phyloP scores from a whole-genome alignment of 805 yeast species.

The Candida namnaoensis region DNA sequence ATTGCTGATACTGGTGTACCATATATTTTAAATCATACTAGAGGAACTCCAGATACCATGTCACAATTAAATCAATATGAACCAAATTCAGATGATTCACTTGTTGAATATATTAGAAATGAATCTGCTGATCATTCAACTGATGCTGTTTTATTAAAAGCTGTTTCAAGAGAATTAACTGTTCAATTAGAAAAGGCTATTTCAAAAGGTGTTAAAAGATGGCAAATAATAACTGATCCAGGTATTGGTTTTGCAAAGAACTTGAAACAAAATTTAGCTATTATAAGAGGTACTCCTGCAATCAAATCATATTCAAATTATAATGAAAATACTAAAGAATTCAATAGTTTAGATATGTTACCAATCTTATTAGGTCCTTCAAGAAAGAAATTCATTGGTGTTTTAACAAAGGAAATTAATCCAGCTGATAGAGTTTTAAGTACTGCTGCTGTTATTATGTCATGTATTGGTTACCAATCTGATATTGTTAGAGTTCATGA shows the following conservation, averaged over 20 bases:
- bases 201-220: slow-evolving; percentile 59
- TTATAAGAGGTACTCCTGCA: slow-evolving; percentile 42
- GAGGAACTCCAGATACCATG: slow-evolving; percentile 82
- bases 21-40: slow-evolving; percentile 72
- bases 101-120: slow-evolving; percentile 24
- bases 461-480: slow-evolving; percentile 64
- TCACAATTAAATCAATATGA: slow-evolving; percentile 44
- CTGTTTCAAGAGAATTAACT: slow-evolving; percentile 59
- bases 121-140: slow-evolving; percentile 17
- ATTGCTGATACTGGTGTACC: slow-evolving; percentile 69
- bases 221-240: slow-evolving; percentile 92
- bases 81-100: slow-evolving; percentile 25
- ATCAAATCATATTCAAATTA: slow-evolving; percentile 41
- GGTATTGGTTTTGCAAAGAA: slow-evolving; percentile 96
- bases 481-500: slow-evolving; percentile 90
- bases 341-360: slow-evolving; percentile 22
- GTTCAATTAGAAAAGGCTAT: slow-evolving; percentile 47
- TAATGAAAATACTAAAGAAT: slow-evolving; percentile 12
- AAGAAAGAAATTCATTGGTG: slow-evolving; percentile 80
- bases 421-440: slow-evolving; percentile 65
- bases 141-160: slow-evolving; percentile 34
- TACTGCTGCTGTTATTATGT: slow-evolving; percentile 66
- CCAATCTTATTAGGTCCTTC: slow-evolving; percentile 83
- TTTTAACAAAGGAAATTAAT: slow-evolving; percentile 45
- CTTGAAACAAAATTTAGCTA: slow-evolving; percentile 54